Base-by-base conservation (phyloP, 2,329 filamentous ascomycete species). In the Raffaelea ambrosiae region DNA sequence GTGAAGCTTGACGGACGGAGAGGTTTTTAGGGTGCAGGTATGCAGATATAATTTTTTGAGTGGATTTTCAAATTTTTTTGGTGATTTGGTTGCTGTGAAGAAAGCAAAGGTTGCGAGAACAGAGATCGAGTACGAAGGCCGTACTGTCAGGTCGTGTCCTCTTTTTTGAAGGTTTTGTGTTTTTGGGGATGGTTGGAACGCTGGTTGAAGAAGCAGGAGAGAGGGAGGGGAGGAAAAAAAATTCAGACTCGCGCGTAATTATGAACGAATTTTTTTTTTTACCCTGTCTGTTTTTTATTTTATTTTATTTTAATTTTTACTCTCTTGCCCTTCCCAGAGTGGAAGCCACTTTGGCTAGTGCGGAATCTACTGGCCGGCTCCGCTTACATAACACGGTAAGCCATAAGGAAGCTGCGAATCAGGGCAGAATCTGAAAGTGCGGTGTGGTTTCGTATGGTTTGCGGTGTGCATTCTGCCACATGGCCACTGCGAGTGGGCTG, bases 31-130 rank as follows among this genome's bases (percentile, higher is more conserved):
- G 38, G 13, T 22, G 52, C 58, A 60, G 62, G 65, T 57, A 43
- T 53, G 22, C 11, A 8, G 23, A 43, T 23, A 36, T 54, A 55
- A 60, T 66, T 71, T 71, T 77, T 69, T 69, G 62, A 61, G 48
- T 54, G 64, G 65, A 67, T 79, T 80, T 77, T 73, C 68, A 67
- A 65, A 58, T 78, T 81, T 81, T 80, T 80, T 79, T 73, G 65
- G 61, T 67, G 66, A 66, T 76, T 76, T 68, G 26, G 69, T n/a
- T 62, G 66, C 64, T 58, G 55, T 66, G 65, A 62, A 58, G 62
- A 69, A 69, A 68, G 59, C 58, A 56, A 72, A 69, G 66, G 66
- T 72, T 71, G 69, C 68, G 72, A 76, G 75, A 72, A 74, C 74
- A 79, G 72, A 76, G 71, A 74, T 70, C 63, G 68, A 73, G 73